Evolutionary conservation across 2,329 filamentous ascomycete genomes (phyloP), one percentile per base, ranked within the genome.

Genomic region (Paraphoma sp.): DNA sequence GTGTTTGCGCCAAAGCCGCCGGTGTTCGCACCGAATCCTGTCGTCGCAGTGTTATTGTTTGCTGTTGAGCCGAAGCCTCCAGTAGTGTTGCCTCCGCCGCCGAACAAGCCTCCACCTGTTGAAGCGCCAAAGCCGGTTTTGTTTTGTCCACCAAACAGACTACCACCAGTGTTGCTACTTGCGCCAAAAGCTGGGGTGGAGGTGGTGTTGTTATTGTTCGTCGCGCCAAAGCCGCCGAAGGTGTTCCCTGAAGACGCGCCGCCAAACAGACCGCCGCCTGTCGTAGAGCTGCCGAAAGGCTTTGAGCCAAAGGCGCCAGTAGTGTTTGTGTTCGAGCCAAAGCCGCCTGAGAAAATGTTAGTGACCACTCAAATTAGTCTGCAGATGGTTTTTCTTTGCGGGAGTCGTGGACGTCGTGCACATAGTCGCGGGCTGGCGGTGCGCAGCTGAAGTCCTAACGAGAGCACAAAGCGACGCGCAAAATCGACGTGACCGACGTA

Each of bases 201-300:
- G 41, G 57, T 63, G 30, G 60, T 57, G 54, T 58, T 66, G 52
- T 59, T 63, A 28, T 57, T 64, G 56, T 56, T 65, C 38, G 41
- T 63, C 29, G 63, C 52, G 17, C 71, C 72, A 51, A 74, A 67
- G 42, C 57, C 59, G 11, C 59, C 60, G 29, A 65, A 63, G 2
- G 65, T 58, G 12, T 60, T 52, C 33, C 63, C 65, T 48, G 62
- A 57, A 18, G 57, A 62, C 56, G 74, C 55, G 18, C 62, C 60
- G 29, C 74, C 74, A 45, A 76, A 76, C 29, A 76, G 65, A 30
- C 72, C 68, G n/a, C 73, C 72, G 51, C 70, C 62, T n/a, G 70
- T 72, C 45, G 67, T 70, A 40, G 66, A 65, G 53, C 67, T 61
- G 18, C 75, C 74, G 47, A 78, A 78, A 3, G 72, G 69, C 43